Evolutionary conservation across 2,329 filamentous ascomycete species (phyloP), one percentile per base, ranked within the genome.

Genomic region (Aspergillus latus): DNA sequence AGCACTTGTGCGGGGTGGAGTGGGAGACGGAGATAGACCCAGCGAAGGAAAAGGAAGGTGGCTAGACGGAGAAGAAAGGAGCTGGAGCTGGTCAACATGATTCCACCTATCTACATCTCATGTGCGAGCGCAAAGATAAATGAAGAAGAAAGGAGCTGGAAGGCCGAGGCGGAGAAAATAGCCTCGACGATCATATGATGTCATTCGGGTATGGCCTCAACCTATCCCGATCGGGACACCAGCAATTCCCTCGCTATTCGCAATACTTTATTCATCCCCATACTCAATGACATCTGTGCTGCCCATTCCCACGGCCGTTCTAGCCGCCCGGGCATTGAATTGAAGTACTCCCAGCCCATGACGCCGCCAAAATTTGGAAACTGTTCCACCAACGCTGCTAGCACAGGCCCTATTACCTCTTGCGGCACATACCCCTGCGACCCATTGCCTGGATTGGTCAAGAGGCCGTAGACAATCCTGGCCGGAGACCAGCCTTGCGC

Each of bases 321-420:
- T 2, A 68, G 69, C 26, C 83, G 86, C 1, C 86, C 87, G 0
- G 89, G 88, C 56, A 86, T 71, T 54, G 87, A 84, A 76, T 96
- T 95, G 76, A 93, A 96, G 71, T 94, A 96, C 76, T 97, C 92
- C 92, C 92, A 97, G 2, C 91, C 91, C 86, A 94, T 94, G 5
- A 97, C 86, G 0, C 92, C 92, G 0, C 92, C 92, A 70, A 96
- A 94, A 1, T 77, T 76, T 1, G 83, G 82, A 65, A 89, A 89
- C 57, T 80, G 80, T 36, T 82, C 76, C 36, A 81, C 75, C 61
- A 92, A 68, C 40, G 78, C 68, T 30, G 79, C 78, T 44, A 91
- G 70, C 16, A 88, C 83, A 15, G 78, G 75, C 9, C 80, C 78
- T 26, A 90, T 74, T 11, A 79, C 71, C 45, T 82, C 79, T 56